Conservation (phyloP, 257 asterid genomes). For the Scutellaria minor region DNA sequence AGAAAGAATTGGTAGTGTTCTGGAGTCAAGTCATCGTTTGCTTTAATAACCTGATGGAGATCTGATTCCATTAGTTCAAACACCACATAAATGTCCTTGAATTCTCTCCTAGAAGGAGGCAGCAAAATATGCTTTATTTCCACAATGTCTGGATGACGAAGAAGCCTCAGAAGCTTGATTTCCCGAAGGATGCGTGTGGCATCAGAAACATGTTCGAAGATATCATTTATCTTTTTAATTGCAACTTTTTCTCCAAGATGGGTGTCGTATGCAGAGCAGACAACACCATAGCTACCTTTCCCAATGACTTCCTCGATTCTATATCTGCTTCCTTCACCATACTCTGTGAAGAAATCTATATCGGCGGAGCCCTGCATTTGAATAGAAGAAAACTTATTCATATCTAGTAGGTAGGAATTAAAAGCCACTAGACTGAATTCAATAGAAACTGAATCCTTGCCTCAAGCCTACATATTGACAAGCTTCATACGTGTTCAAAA, state of each 20-base stretch:
- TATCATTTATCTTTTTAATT: slow-evolving; percentile 86
- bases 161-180: slow-evolving; percentile 92
- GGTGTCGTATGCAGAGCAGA: slow-evolving; percentile 92
- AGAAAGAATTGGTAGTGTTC: slow-evolving; percentile 91
- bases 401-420: background rate
- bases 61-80: slow-evolving; percentile 94
- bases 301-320: slow-evolving; percentile 92
- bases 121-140: slow-evolving; percentile 89
- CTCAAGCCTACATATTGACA: background rate
- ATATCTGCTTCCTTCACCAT: slow-evolving; percentile 91
- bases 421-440: slow-evolving; percentile 6
- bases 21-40: slow-evolving; percentile 85
- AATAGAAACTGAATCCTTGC: slow-evolving; percentile 11
- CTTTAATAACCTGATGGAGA: slow-evolving; percentile 89
- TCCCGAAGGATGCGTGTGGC: slow-evolving; percentile 95
- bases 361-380: slow-evolving; percentile 65
- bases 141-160: slow-evolving; percentile 91
- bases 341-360: slow-evolving; percentile 89
- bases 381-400: background rate
- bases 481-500: background rate
- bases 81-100: slow-evolving; percentile 87
- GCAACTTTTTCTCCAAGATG: slow-evolving; percentile 93
- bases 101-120: slow-evolving; percentile 93
- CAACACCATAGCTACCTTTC: slow-evolving; percentile 93
- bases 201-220: slow-evolving; percentile 91